These are phyloP conservation scores for Alternaria sp. DNA, from an alignment of 2,329 filamentous ascomycete species.

Conservation along the genomic window DNA sequence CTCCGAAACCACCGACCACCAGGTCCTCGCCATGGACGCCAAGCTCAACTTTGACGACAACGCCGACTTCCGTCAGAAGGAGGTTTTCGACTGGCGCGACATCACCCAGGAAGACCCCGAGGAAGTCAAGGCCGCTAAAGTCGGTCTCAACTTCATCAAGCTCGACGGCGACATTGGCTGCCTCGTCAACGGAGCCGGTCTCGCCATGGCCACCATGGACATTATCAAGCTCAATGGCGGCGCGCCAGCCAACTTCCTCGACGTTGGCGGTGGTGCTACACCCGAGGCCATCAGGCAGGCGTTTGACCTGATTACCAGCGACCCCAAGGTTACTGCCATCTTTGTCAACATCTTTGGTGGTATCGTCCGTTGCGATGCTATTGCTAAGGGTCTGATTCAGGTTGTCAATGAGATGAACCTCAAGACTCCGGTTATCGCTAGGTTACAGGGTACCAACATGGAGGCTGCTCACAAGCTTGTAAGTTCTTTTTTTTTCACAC, in stretches of 20 bases:
- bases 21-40: conserved; percentile 99
- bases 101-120: conserved; percentile 95
- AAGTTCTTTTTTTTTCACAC: conserved; percentile 44
- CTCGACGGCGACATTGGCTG: conserved; percentile 99
- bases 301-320: conserved; percentile 98
- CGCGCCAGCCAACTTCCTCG: conserved; percentile 95
- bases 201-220: conserved; percentile 99
- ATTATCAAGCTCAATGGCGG: conserved; percentile 99
- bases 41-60: conserved; percentile 99
- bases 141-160: conserved; percentile 99
- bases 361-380: conserved; percentile 97
- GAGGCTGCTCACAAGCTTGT: conserved; percentile 86
- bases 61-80: conserved; percentile 97
- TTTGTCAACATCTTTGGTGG: conserved; percentile 99
- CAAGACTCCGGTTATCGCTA: conserved; percentile 94
- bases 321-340: conserved; percentile 97
- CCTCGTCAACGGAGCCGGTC: conserved; percentile 97
- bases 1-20: conserved; percentile 96
- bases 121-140: conserved; percentile 95
- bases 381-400: conserved; percentile 93
- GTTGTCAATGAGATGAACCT: conserved; percentile 95
- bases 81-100: conserved; percentile 93
- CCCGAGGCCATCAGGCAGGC: conserved; percentile 96
- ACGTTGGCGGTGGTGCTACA: conserved; percentile 97
- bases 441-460: conserved; percentile 98